Conservation (phyloP, 169 alveolate genomes). For the Plasmodium inui region DNA sequence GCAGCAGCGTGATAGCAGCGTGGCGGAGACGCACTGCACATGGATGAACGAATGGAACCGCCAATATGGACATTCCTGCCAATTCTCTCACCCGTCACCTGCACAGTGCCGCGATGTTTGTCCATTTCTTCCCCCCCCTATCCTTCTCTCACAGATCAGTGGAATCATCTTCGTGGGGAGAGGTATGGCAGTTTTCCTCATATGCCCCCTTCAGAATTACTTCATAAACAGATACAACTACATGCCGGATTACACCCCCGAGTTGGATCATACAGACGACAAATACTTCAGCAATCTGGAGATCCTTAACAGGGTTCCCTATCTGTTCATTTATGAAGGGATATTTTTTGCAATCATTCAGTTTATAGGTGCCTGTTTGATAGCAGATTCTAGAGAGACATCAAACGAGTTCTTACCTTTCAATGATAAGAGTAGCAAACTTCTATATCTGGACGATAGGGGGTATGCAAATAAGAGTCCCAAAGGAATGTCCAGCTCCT, state of each 20-base stretch:
- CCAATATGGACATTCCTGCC: neutral
- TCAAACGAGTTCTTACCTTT: conserved; percentile 41
- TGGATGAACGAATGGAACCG: neutral
- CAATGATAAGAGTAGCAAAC: conserved; percentile 26
- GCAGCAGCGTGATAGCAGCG: neutral
- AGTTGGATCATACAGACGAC: conserved; percentile 40
- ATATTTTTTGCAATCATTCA: conserved; percentile 63
- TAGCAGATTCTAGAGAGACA: conserved; percentile 24
- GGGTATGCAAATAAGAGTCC: conserved; percentile 18
- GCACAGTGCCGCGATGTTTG: neutral
- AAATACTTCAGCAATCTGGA: conserved; percentile 61
- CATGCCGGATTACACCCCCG: conserved; percentile 69
- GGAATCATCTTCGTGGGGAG: conserved; percentile 67
- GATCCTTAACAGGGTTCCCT: conserved; percentile 52
- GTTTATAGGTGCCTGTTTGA: conserved; percentile 57
- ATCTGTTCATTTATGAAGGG: conserved; percentile 64
- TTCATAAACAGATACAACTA: conserved; percentile 51
- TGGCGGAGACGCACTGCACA: neutral
- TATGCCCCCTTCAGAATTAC: conserved; percentile 53
- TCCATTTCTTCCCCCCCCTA: neutral
- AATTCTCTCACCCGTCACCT: neutral
- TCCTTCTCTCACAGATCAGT: conserved; percentile 15
- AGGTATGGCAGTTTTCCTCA: conserved; percentile 48
- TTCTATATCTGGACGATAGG: conserved; percentile 29
- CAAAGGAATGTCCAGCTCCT: conserved; percentile 31